phyloP scores from a whole-genome alignment of 805 yeast species.

The Nakazawaea sp. region DNA sequence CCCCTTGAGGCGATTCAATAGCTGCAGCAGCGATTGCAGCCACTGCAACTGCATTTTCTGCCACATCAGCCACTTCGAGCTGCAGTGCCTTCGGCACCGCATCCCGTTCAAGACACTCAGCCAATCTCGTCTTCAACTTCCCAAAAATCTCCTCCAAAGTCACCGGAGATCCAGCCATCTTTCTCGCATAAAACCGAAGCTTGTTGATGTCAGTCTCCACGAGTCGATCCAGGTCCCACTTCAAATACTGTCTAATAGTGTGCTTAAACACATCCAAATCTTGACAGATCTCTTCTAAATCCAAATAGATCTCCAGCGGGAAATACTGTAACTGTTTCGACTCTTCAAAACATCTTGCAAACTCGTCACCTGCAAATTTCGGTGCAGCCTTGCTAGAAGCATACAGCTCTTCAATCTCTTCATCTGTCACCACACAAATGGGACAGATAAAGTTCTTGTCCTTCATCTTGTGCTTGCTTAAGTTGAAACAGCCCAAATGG shows the following conservation, averaged over 20 bases:
- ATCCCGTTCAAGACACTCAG: too few species aligned
- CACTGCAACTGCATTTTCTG: too few species aligned
- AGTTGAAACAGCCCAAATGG: slow-evolving; percentile 51
- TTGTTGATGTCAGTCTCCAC: slow-evolving; percentile 17
- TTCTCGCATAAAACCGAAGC: slow-evolving; percentile 37
- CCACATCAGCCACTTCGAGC: too few species aligned
- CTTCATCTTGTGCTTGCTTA: slow-evolving; percentile 17
- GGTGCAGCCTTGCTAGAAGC: too few species aligned
- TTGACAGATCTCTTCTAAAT: slow-evolving; percentile 1
- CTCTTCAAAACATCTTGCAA: background rate
- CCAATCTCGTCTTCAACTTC: slow-evolving; percentile 13
- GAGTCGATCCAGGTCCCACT: slow-evolving; percentile 1
- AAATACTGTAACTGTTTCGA: slow-evolving; percentile 1
- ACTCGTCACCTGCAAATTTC: slow-evolving; percentile 7
- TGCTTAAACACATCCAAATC: background rate
- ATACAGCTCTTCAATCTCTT: too few species aligned
- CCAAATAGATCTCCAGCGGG: slow-evolving; percentile 7
- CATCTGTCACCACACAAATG: slow-evolving; percentile 35
- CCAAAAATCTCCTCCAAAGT: slow-evolving; percentile 26
- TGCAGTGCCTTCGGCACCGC: too few species aligned
- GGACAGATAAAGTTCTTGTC: slow-evolving; percentile 42
- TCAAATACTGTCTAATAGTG: slow-evolving; percentile 1
- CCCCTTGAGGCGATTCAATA: too few species aligned
- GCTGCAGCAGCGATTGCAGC: too few species aligned
- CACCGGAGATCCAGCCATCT: slow-evolving; percentile 38